Percentiles rank a stretch among this genome's conserved stretches.
Evolutionary conservation across 257 asterid genomes (phyloP).

Genomic region (Paulownia fortunei): DNA sequence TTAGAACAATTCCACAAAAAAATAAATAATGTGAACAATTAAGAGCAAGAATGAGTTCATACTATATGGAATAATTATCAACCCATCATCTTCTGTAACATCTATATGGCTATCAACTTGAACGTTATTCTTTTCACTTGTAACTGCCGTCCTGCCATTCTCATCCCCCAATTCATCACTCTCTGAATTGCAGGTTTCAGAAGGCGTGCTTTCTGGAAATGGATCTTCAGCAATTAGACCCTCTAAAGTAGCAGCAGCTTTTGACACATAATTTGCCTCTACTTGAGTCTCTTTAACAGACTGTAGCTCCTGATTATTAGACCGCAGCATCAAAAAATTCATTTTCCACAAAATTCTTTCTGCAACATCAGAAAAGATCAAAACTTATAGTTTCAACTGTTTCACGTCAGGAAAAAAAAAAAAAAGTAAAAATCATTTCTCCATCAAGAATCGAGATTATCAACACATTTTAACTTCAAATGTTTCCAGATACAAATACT

Average conservation of each 20-base stretch:
- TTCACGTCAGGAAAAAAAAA: neutral
- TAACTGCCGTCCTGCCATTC: slow-evolving; percentile 44
- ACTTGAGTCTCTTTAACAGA: slow-evolving; percentile 56
- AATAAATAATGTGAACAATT: slow-evolving; percentile 20
- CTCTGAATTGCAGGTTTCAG: slow-evolving; percentile 50
- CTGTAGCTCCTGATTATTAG: slow-evolving; percentile 62
- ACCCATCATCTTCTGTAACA: slow-evolving; percentile 80
- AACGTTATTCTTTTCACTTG: slow-evolving; percentile 48
- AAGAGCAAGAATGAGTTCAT: slow-evolving; percentile 41
- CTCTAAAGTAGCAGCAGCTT: slow-evolving; percentile 56
- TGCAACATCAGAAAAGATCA: slow-evolving; percentile 31
- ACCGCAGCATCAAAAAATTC: slow-evolving; percentile 94
- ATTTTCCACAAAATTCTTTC: slow-evolving; percentile 55
- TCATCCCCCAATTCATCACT: slow-evolving; percentile 49
- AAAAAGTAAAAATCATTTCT: neutral
- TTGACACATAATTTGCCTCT: slow-evolving; percentile 46
- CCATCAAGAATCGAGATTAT: slow-evolving; percentile 9
- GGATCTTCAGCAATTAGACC: slow-evolving; percentile 75
- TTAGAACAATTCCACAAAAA: slow-evolving; percentile 14
- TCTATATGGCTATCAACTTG: slow-evolving; percentile 66
- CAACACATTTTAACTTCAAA: slow-evolving; percentile 10
- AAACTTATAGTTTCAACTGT: slow-evolving; percentile 20
- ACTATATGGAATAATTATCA: slow-evolving; percentile 78
- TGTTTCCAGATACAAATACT: slow-evolving; percentile 6
- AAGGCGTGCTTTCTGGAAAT: slow-evolving; percentile 38